Evolutionary conservation across 73 alveolate genomes (phyloP).

Genomic region (Paramecium caudatum): DNA sequence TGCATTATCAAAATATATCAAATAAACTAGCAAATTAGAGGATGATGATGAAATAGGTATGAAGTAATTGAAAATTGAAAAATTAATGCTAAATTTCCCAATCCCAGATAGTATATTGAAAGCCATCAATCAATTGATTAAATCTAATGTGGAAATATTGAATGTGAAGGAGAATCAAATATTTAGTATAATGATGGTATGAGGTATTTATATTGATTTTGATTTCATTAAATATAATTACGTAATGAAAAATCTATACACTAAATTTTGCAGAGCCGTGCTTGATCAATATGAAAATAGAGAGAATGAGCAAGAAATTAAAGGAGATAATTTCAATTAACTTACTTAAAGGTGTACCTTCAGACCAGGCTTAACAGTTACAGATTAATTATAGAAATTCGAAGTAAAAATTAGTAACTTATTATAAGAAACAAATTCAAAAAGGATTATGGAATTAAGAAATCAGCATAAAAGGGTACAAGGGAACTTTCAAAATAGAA

Average conservation of each 20-base stretch:
- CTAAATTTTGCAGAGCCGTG: too few relatives aligned
- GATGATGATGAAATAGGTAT: constrained; percentile 44
- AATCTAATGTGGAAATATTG: constrained; percentile 13
- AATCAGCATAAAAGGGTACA: constrained; percentile 10
- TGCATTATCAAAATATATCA: constrained; percentile 2
- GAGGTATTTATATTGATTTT: too few relatives aligned
- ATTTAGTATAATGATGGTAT: constrained; percentile 39
- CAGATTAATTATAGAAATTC: not conserved
- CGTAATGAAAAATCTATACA: too few relatives aligned
- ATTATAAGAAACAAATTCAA: not conserved
- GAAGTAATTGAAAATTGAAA: constrained; percentile 36
- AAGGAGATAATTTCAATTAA: too few relatives aligned
- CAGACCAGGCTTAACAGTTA: constrained; percentile 13
- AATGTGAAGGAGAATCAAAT: constrained; percentile 23
- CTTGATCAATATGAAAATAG: too few relatives aligned
- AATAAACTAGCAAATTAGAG: not conserved
- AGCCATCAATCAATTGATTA: not conserved
- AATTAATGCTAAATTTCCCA: not conserved
- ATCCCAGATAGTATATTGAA: not conserved
- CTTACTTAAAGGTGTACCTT: constrained; percentile 15
- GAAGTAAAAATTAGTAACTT: not conserved
- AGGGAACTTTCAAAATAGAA: constrained; percentile 61
- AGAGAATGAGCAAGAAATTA: too few relatives aligned
- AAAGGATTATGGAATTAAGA: constrained; percentile 47
- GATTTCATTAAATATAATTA: too few relatives aligned